Evolutionary conservation across 1,284 basidiomycete genomes (phyloP).

Genomic region (Tetrapyrgos nigripes): DNA sequence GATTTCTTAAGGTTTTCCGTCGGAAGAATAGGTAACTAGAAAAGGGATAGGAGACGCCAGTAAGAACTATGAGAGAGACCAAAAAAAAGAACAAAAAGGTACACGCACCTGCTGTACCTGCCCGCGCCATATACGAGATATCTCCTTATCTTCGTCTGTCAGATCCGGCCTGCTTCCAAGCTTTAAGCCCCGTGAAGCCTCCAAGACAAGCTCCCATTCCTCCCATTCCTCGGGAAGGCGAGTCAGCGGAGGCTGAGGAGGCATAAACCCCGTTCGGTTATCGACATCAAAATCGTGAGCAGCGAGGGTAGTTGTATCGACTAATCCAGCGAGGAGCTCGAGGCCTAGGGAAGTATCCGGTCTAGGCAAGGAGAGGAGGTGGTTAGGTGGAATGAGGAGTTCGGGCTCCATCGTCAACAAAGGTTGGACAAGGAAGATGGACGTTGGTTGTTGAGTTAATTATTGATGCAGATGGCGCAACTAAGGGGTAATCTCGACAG

Average conservation of each 20-base stretch:
- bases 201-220: constrained; percentile 72
- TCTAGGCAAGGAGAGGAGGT: not conserved
- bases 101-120: constrained; percentile 62
- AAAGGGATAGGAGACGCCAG: not conserved
- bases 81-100: constrained; percentile 3
- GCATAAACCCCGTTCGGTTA: constrained; percentile 91
- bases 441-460: not conserved
- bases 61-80: constrained; percentile 1
- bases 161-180: constrained; percentile 58
- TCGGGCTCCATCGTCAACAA: not conserved
- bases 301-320: constrained; percentile 88
- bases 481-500: too few relatives aligned
- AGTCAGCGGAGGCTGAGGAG: constrained; percentile 75
- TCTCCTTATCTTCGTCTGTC: constrained; percentile 47
- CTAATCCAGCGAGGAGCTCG: constrained; percentile 15
- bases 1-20: constrained; percentile 58
- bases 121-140: constrained; percentile 67
- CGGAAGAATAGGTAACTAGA: constrained; percentile 56
- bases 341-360: not conserved
- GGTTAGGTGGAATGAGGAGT: not conserved
- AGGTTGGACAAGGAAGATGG: not conserved
- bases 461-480: too few relatives aligned
- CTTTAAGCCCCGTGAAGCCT: constrained; percentile 60
- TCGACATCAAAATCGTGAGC: constrained; percentile 97
- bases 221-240: constrained; percentile 71